Percentiles rank a stretch among this genome's conserved stretches.
These are phyloP conservation scores for Staphylotrichum longicolle DNA, from an alignment of 495 filamentous ascomycete genomes.

Conservation along the genomic window DNA sequence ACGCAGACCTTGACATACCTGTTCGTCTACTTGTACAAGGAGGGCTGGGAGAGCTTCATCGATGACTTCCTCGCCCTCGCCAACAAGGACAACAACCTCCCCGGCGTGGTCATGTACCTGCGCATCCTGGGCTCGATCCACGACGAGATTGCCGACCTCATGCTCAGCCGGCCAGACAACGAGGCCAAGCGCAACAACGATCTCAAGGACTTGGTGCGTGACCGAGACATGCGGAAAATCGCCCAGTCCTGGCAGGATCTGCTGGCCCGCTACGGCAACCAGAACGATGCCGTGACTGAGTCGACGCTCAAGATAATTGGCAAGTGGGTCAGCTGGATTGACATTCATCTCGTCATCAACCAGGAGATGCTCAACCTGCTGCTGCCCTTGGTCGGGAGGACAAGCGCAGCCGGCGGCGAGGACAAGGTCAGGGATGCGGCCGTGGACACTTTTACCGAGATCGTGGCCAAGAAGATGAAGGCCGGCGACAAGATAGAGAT, in stretches of 20 bases:
- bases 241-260: slow-evolving; percentile 89
- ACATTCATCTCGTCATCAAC: slow-evolving; percentile 89
- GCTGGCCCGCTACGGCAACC: slow-evolving; percentile 71
- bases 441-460: slow-evolving; percentile 90
- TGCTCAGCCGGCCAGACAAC: slow-evolving; percentile 69
- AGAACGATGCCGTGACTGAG: slow-evolving; percentile 72
- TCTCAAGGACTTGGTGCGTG: slow-evolving; percentile 84
- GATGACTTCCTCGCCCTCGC: slow-evolving; percentile 74
- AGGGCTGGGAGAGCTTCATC: slow-evolving; percentile 82
- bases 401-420: slow-evolving; percentile 48
- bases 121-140: slow-evolving; percentile 84
- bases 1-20: slow-evolving; percentile 91
- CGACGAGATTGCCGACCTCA: slow-evolving; percentile 92
- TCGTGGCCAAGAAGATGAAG: slow-evolving; percentile 97
- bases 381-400: slow-evolving; percentile 71
- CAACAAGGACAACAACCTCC: slow-evolving; percentile 60
- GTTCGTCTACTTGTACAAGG: slow-evolving; percentile 78
- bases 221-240: slow-evolving; percentile 81
- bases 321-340: slow-evolving; percentile 97
- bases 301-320: slow-evolving; percentile 84
- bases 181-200: slow-evolving; percentile 77
- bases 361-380: slow-evolving; percentile 78
- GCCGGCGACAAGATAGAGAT: slow-evolving; percentile 87
- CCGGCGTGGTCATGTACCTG: slow-evolving; percentile 82
- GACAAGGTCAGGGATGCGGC: slow-evolving; percentile 81